A percentile compares a stretch with the other conserved stretches of the same genome.
Conservation (phyloP, 768 basidiomycete species). For the Steccherinum ochraceum region DNA sequence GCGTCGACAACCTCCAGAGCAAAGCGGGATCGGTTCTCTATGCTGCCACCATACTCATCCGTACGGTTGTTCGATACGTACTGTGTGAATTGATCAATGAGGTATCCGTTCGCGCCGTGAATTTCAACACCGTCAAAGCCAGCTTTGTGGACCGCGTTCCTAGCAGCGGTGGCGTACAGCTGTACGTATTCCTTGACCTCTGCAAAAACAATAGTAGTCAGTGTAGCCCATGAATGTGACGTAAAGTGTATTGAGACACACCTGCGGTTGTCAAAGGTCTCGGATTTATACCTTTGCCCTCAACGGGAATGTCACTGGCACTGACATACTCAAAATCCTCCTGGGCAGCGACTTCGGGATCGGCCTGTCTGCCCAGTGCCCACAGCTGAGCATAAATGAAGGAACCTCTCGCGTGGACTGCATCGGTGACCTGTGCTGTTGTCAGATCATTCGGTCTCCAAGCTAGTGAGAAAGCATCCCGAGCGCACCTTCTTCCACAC, state of each 20-base stretch:
- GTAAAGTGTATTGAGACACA: too few relatives aligned
- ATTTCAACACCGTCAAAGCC: slow-evolving; percentile 22
- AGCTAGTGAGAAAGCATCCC: too few relatives aligned
- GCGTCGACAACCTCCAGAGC: slow-evolving; percentile 34
- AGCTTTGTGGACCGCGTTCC: slow-evolving; percentile 22
- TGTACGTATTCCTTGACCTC: slow-evolving; percentile 31
- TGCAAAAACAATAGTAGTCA: too few relatives aligned
- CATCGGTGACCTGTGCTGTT: slow-evolving; percentile 42
- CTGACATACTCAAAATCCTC: too few relatives aligned
- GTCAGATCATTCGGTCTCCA: too few relatives aligned
- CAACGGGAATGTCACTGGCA: too few relatives aligned
- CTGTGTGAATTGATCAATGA: slow-evolving; percentile 35
- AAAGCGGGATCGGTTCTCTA: slow-evolving; percentile 41
- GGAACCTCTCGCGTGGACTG: slow-evolving; percentile 47
- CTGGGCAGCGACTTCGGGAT: slow-evolving; percentile 19
- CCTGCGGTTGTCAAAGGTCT: too few relatives aligned
- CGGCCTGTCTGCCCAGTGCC: slow-evolving; percentile 41
- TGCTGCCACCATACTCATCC: slow-evolving; percentile 43
- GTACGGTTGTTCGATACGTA: slow-evolving; percentile 32
- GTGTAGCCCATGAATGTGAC: too few relatives aligned
- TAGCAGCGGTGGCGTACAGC: slow-evolving; percentile 16
- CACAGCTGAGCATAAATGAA: too few relatives aligned
- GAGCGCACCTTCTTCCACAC: too few relatives aligned
- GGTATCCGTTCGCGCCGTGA: slow-evolving; percentile 21
- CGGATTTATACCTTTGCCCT: too few relatives aligned